Base-by-base conservation (phyloP, 2,329 filamentous ascomycete genomes). In the Penicillium brevicompactum region DNA sequence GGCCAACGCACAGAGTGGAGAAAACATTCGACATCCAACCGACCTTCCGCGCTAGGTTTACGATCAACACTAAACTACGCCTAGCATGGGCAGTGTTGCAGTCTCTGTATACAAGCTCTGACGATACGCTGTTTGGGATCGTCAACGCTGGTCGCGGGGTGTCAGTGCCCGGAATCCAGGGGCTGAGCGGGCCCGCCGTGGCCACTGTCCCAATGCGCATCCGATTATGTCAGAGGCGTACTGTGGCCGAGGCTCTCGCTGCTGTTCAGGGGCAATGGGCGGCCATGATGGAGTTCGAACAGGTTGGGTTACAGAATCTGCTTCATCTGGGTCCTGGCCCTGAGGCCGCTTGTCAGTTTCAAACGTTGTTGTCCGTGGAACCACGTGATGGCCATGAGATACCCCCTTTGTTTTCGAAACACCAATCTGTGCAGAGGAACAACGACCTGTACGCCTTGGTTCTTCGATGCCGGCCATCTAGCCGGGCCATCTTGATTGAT, bases 281-380 rank as follows among this genome's bases (percentile, higher is more conserved):
- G 11, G 38, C 46, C 8, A 18, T 41, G 1, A 59, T 61, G 60
- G 46, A 45, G 4, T 55, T 51, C 13, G 53, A 57, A 11, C 60
- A 61, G 38, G 47, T 60, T 14, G 60, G 60, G 30, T 48, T 63
- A 38, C 61, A 63, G 30, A 61, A 58, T 31, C 38, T 63, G 2
- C 55, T 62, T 14, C 61, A 42, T 18, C 37, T 62, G n/a, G 53
- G 61, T 2, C 43, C 53, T 1, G 59, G 61, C 2, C 51, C 61
- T 2, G 57, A 38, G 13, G 59, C 59, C 10, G 59, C 59, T 1
- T 63, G 61, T 57, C 49, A 53, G 14, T 63, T 63, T 24, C 61
- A 60, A 16, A 63, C 61, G 1, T 18, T 63, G 27, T 24, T 61
- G 5, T 42, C 60, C 2, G 60, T 63, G 4, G 58, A 63, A 30